These are phyloP conservation scores for Talaromyces amestolkiae DNA, from an alignment of 2,329 filamentous ascomycete genomes.

Conservation along the genomic window DNA sequence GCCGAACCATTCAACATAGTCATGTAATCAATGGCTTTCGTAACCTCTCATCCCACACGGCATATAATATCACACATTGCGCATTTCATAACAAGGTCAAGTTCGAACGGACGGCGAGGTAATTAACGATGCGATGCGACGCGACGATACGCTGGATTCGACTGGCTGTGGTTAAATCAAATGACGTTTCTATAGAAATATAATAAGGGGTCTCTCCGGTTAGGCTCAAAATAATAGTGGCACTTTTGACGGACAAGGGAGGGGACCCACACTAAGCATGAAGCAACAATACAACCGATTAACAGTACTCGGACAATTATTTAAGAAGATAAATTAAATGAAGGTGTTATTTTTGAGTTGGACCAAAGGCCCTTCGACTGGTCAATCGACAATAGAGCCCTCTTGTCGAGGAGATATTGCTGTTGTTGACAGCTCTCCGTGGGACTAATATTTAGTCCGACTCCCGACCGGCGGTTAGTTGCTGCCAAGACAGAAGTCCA, in stretches of 20 bases:
- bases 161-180: neutral
- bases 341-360: neutral
- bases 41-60: slow-evolving; percentile 10
- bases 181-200: slow-evolving; percentile 11
- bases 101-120: neutral
- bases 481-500: neutral
- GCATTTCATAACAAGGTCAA: neutral
- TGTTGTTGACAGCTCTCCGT: slow-evolving; percentile 3
- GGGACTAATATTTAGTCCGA: slow-evolving; percentile 9
- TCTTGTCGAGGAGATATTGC: neutral
- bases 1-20: slow-evolving; percentile 16
- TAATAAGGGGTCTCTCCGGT: slow-evolving; percentile 11
- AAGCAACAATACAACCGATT: neutral
- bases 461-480: neutral
- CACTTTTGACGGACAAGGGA: neutral
- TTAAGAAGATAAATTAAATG: neutral
- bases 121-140: neutral
- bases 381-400: neutral
- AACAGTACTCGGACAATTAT: no score
- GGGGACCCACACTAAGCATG: slow-evolving; percentile 7
- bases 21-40: slow-evolving; percentile 5
- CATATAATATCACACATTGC: slow-evolving; percentile 3
- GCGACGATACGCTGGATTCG: neutral
- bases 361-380: neutral
- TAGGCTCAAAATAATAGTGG: slow-evolving; percentile 17